Conservation (phyloP, 1,284 basidiomycete species). For the Stereum hirsutum region DNA sequence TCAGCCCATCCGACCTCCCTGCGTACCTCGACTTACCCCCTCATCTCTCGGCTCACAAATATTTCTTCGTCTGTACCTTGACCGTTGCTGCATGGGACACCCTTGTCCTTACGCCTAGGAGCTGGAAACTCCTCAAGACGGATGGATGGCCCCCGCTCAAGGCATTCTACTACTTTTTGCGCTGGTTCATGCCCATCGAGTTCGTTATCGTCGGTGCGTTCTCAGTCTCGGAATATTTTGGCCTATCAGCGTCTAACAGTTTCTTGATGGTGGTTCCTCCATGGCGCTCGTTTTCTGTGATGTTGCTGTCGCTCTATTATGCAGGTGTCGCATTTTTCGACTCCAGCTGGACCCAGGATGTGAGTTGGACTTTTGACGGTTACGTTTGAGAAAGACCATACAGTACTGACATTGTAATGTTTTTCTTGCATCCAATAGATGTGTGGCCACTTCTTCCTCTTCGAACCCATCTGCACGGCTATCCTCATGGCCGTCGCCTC, state of each 20-base stretch:
- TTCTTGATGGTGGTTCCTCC: conserved; percentile 7
- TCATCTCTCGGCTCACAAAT: conserved; percentile 75
- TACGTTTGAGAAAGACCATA: too few relatives aligned
- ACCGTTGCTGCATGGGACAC: conserved; percentile 83
- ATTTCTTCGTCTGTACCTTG: conserved; percentile 77
- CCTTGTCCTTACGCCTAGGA: conserved; percentile 68
- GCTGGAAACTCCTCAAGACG: conserved; percentile 60
- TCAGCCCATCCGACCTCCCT: conserved; percentile 15
- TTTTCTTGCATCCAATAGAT: too few relatives aligned
- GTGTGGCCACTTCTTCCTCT: conserved; percentile 67
- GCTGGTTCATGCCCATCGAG: conserved; percentile 67
- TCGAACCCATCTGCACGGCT: conserved; percentile 77
- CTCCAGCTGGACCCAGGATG: conserved; percentile 7
- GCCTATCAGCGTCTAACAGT: neutral
- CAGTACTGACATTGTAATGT: too few relatives aligned
- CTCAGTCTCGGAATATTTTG: neutral
- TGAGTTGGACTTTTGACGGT: too few relatives aligned
- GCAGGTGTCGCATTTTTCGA: conserved; percentile 75
- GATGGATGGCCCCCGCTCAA: conserved; percentile 71
- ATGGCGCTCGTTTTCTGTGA: neutral
- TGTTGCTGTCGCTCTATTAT: neutral
- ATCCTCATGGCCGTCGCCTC: conserved; percentile 65
- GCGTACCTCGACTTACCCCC: conserved; percentile 62
- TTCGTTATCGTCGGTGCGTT: conserved; percentile 63
- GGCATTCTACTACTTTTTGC: conserved; percentile 61